These are phyloP conservation scores for Rhynchosporium graminicola DNA, from an alignment of 2,329 filamentous ascomycete species.

Conservation along the genomic window DNA sequence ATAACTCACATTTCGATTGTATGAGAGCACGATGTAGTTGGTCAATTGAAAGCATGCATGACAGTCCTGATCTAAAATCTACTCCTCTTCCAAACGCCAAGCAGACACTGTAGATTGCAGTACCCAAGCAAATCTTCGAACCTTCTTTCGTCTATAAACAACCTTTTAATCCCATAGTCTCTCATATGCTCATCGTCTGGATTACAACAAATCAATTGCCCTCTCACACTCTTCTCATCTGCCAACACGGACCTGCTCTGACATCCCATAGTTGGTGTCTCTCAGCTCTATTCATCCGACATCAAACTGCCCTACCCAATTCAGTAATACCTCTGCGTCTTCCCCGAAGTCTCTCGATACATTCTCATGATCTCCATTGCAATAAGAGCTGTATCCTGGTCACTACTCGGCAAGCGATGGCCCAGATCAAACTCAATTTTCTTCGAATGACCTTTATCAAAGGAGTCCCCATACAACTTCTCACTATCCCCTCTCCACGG, in stretches of 20 bases:
- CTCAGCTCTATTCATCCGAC: neutral
- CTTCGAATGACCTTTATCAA: conserved; percentile 23
- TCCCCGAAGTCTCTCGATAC: conserved; percentile 22
- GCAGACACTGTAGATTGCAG: neutral
- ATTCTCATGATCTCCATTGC: conserved; percentile 31
- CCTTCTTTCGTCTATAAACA: neutral
- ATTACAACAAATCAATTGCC: neutral
- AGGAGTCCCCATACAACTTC: conserved; percentile 25
- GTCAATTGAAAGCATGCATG: neutral
- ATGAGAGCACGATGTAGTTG: no score
- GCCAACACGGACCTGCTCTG: neutral
- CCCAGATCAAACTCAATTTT: conserved; percentile 32
- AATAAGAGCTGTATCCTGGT: conserved; percentile 30
- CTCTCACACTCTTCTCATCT: neutral
- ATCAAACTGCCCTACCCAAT: neutral
- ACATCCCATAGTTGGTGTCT: no score
- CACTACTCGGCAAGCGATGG: conserved; percentile 30
- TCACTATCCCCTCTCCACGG: conserved; percentile 28
- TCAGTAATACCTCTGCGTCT: conserved; percentile 14
- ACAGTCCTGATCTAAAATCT: neutral
- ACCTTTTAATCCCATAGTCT: neutral
- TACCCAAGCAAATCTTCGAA: neutral
- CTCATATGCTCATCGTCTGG: neutral
- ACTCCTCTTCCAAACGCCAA: conserved; percentile 5
- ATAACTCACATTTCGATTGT: neutral